Conservation (phyloP, 164 flowering plant species). For the Paratinospora sagittata region DNA sequence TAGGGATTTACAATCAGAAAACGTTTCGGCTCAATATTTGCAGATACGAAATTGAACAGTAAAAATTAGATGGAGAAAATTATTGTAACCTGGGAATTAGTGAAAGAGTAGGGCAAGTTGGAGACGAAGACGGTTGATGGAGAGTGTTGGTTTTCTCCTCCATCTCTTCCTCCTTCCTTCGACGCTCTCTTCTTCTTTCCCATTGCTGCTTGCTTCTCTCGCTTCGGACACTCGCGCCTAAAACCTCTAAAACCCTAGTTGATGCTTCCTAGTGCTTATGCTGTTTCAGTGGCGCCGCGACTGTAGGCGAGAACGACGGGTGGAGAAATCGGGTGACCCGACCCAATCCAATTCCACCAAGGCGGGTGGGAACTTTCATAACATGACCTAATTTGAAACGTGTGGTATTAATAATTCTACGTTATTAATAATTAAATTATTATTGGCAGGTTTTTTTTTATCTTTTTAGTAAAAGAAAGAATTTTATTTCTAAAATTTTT, state of each 20-base stretch:
- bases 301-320: too few species aligned
- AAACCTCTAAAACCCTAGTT: neutral
- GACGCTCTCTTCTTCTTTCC: neutral
- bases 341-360: too few species aligned
- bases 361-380: too few species aligned
- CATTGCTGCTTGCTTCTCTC: neutral
- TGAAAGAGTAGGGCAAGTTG: constrained; percentile 68
- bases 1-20: neutral
- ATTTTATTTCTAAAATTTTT: too few species aligned
- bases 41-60: neutral
- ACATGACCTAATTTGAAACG: too few species aligned
- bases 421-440: too few species aligned
- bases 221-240: neutral
- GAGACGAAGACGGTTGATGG: constrained; percentile 64
- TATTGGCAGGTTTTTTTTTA: too few species aligned
- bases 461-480: too few species aligned
- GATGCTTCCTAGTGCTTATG: neutral
- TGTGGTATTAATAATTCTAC: too few species aligned
- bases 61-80: neutral
- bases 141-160: constrained; percentile 37
- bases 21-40: neutral
- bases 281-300: too few species aligned
- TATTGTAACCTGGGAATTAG: constrained; percentile 53
- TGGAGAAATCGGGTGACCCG: too few species aligned
- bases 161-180: constrained; percentile 9